These are phyloP conservation scores for Clavariopsis aquatica DNA, from an alignment of 495 filamentous ascomycete genomes.

Conservation along the genomic window DNA sequence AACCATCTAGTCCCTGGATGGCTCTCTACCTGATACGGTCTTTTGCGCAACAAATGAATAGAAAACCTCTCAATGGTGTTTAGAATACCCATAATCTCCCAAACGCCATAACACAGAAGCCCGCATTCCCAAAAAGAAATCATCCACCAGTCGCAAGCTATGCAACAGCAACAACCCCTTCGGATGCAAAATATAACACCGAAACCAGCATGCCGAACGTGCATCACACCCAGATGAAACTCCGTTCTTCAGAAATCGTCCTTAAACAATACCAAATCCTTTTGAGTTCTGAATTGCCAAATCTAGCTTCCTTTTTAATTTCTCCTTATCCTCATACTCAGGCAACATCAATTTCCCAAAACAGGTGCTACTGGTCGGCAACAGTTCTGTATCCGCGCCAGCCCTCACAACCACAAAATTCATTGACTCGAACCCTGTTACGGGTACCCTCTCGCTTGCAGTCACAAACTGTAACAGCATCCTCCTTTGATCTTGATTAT, in stretches of 20 bases:
- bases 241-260: no score
- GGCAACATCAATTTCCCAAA: conserved; percentile 84
- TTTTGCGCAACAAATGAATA: no score
- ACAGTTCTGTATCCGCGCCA: conserved; percentile 52
- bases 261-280: conserved; percentile 68
- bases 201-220: background rate
- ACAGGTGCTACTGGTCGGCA: conserved; percentile 86
- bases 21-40: background rate
- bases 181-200: no score
- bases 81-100: no score
- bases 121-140: no score
- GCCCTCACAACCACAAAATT: conserved; percentile 82
- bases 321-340: conserved; percentile 69
- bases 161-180: no score
- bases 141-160: no score
- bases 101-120: no score
- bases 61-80: no score
- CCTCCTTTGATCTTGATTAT: conserved; percentile 64
- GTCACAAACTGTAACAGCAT: conserved; percentile 91
- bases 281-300: conserved; percentile 86
- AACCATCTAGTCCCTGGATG: background rate
- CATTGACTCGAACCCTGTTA: conserved; percentile 75
- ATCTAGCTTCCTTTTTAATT: conserved; percentile 70
- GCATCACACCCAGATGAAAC: no score
- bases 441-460: conserved; percentile 84